Percentiles rank a stretch among this genome's conserved stretches.
Conservation (phyloP, 176 grass and related monocot species). For the maize (Zea mays) region Zm-B73-REFERENCE-NAM-5.0 NC_050096.1:31842001-31842500, state of each 20-base stretch:
- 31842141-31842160: not conserved
- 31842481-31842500: no score
- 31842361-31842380: not conserved
- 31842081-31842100: not conserved
- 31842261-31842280: not conserved
- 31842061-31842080: constrained; percentile 11
- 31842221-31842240: not conserved
- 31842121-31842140: constrained; percentile 21
- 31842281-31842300: constrained; percentile 20
- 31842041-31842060: not conserved
- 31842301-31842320: constrained; percentile 16
- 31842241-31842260: constrained; percentile 20
- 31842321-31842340: constrained; percentile 14
- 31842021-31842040: constrained; percentile 22
- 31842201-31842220: not conserved
- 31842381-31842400: not conserved
- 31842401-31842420: no score
- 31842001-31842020: constrained; percentile 32
- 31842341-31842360: constrained; percentile 27
- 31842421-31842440: no score
- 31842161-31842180: not conserved
- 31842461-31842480: no score
- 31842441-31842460: no score
- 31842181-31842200: not conserved
- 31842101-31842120: not conserved